phyloP scores from a whole-genome alignment of 192 early-diverging fungal genomes.

The Backusella australiensis region DNA sequence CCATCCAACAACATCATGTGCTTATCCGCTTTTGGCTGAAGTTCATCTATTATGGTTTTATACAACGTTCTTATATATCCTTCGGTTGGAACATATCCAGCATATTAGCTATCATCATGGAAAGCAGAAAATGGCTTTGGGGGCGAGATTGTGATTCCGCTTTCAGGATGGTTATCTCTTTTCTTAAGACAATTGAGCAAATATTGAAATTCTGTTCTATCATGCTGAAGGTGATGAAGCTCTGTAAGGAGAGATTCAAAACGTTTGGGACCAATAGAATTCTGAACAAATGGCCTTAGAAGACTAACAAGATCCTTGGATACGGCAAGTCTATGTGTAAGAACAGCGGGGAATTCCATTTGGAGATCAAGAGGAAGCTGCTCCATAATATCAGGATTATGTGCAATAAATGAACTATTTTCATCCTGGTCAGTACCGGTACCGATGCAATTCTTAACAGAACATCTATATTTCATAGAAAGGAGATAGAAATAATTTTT shows the following conservation, averaged over 20 bases:
- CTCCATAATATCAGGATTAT: not conserved
- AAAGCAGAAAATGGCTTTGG: not conserved
- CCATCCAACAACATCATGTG: too few species aligned
- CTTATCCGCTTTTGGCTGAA: too few species aligned
- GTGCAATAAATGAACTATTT: not conserved
- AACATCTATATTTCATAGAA: not conserved
- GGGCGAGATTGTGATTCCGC: too few species aligned
- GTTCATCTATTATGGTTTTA: not conserved
- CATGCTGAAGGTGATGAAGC: not conserved
- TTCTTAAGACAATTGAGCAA: not conserved
- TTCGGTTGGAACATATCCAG: not conserved
- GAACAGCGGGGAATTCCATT: not conserved
- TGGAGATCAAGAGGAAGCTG: not conserved
- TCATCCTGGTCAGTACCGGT: too few species aligned
- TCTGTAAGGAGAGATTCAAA: not conserved
- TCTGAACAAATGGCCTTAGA: not conserved
- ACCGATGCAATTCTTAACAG: not conserved
- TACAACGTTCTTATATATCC: not conserved
- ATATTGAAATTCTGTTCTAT: not conserved
- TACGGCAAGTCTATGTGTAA: not conserved
- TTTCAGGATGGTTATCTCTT: not conserved
- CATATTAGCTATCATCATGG: not conserved
- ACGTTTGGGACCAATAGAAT: not conserved
- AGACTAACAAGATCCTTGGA: not conserved
- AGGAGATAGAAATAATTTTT: not conserved